These are phyloP conservation scores for Glonium stellatum DNA, from an alignment of 495 filamentous ascomycete species.

Conservation along the genomic window DNA sequence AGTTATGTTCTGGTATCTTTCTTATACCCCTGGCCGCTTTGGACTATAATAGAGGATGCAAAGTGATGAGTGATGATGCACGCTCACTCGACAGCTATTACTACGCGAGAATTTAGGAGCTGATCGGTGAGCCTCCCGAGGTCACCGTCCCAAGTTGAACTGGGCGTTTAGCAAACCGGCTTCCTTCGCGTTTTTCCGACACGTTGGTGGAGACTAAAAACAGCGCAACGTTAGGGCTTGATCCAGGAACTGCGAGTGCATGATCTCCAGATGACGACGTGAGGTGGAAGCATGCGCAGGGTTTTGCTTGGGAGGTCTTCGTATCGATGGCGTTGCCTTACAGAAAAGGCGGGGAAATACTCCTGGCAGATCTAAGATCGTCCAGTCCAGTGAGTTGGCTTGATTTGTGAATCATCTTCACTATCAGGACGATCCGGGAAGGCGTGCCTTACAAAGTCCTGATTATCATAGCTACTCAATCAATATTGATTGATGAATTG, in stretches of 20 bases:
- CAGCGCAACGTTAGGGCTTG: not conserved
- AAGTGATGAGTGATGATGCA: not conserved
- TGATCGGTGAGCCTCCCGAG: slow-evolving; percentile 3
- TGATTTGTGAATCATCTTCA: no score
- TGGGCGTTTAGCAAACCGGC: slow-evolving; percentile 1
- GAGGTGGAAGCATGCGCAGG: not conserved
- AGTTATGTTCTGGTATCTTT: no score
- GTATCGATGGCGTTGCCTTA: not conserved
- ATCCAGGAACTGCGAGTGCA: not conserved
- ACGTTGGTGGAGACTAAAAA: not conserved
- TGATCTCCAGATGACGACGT: not conserved
- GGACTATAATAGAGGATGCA: no score
- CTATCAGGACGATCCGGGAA: no score
- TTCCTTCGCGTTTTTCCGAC: not conserved
- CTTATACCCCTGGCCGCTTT: no score
- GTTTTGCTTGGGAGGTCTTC: not conserved
- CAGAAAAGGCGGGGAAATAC: not conserved
- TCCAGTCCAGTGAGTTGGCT: no score
- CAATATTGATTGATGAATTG: no score
- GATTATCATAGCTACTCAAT: no score
- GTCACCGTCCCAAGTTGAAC: not conserved
- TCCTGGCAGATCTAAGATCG: not conserved
- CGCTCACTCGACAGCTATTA: not conserved
- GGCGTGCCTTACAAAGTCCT: no score
- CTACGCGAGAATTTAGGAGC: not conserved